Percentiles rank a stretch among this genome's conserved stretches.
phyloP scores from a whole-genome alignment of 768 basidiomycete genomes.

The Tulasnella sp. region DNA sequence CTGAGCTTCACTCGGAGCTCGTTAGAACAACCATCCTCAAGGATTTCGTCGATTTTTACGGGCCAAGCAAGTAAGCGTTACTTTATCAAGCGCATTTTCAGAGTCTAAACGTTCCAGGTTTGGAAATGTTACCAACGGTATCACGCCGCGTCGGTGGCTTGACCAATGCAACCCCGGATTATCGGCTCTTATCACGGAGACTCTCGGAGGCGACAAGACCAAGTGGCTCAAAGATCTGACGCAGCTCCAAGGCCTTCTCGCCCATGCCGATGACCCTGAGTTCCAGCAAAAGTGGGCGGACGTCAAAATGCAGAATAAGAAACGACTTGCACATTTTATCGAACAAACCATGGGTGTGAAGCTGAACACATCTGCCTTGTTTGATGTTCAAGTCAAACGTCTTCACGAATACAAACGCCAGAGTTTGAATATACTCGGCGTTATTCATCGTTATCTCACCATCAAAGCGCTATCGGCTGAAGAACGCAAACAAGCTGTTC shows the following conservation, averaged over 20 bases:
- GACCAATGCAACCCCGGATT: slow-evolving; percentile 90
- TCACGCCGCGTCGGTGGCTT: slow-evolving; percentile 93
- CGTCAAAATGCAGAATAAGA: slow-evolving; percentile 90
- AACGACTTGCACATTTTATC: slow-evolving; percentile 76
- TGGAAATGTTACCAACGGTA: slow-evolving; percentile 92
- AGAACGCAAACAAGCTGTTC: slow-evolving; percentile 80
- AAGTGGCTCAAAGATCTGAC: slow-evolving; percentile 85
- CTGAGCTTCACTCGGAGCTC: slow-evolving; percentile 91
- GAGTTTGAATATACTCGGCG: slow-evolving; percentile 89
- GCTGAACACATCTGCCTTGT: slow-evolving; percentile 77
- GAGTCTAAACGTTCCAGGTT: slow-evolving; percentile 57
- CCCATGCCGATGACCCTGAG: slow-evolving; percentile 66
- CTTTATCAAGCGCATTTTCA: background rate
- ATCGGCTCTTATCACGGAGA: slow-evolving; percentile 81
- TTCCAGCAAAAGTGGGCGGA: slow-evolving; percentile 82
- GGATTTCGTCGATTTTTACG: slow-evolving; percentile 93
- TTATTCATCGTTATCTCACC: slow-evolving; percentile 80
- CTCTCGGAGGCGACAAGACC: slow-evolving; percentile 71
- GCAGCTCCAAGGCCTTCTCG: slow-evolving; percentile 74
- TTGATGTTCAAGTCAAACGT: slow-evolving; percentile 84
- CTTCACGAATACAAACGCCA: slow-evolving; percentile 97
- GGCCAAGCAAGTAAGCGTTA: slow-evolving; percentile 75
- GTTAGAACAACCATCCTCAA: slow-evolving; percentile 53
- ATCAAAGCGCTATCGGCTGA: slow-evolving; percentile 78
- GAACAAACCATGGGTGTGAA: slow-evolving; percentile 69